A percentile compares a stretch with the other conserved stretches of the same genome.
Conservation (phyloP, 1,139 yeast genomes). For the Nadsonia commutata region DNA sequence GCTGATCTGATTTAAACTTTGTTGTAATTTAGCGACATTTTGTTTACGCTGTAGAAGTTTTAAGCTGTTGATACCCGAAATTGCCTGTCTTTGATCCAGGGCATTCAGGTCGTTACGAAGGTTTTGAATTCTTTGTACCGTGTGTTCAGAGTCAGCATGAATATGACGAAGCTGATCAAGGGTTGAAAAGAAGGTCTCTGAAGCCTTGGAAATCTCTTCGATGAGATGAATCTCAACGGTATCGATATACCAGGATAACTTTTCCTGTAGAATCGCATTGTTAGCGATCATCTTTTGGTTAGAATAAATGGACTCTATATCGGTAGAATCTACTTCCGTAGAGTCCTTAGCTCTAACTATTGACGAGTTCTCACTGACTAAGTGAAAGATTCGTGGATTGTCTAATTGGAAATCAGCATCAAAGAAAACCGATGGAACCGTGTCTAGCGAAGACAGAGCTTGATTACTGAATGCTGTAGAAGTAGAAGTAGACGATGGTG, state of each 20-base stretch:
- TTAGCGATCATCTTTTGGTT: constrained; percentile 23
- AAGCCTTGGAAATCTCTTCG: constrained; percentile 69
- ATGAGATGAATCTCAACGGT: constrained; percentile 70
- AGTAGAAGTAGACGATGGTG: not conserved
- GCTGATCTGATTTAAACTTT: constrained; percentile 49
- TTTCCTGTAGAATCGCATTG: constrained; percentile 58
- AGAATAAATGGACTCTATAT: constrained; percentile 9
- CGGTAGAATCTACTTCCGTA: constrained; percentile 7
- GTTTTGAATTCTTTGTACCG: constrained; percentile 34
- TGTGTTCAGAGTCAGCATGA: constrained; percentile 37
- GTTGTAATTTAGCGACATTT: constrained; percentile 50
- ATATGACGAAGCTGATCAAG: constrained; percentile 62
- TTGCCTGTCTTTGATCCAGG: constrained; percentile 38
- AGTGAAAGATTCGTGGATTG: constrained; percentile 71
- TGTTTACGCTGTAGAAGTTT: constrained; percentile 38
- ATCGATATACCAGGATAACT: constrained; percentile 70
- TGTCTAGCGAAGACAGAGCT: constrained; percentile 18
- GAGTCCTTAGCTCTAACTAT: constrained; percentile 13
- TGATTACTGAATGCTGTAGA: not conserved
- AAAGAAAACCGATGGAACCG: constrained; percentile 58
- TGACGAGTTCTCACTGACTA: constrained; percentile 46
- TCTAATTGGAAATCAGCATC: constrained; percentile 63
- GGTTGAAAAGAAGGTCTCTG: constrained; percentile 73
- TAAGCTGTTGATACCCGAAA: constrained; percentile 38
- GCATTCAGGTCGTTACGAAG: constrained; percentile 25